A percentile compares a stretch with the other conserved stretches of the same genome.
phyloP scores from a whole-genome alignment of 148 eudicot genomes.

The Arctostaphylos glauca region DNA sequence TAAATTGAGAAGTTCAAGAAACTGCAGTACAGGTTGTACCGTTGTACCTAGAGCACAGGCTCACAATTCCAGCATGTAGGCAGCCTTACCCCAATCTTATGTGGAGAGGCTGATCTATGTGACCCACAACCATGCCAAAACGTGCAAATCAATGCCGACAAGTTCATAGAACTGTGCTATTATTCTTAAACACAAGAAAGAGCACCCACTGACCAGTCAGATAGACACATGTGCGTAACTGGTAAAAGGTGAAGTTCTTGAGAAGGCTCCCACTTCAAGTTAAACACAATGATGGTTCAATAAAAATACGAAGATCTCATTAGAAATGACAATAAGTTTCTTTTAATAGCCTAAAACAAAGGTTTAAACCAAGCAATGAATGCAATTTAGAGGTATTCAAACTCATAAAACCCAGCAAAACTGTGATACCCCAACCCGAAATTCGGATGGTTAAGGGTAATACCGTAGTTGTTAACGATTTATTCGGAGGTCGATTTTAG shows the following conservation, averaged over 20 bases:
- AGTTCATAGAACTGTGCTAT: neutral
- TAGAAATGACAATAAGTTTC: neutral
- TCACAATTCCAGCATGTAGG: neutral
- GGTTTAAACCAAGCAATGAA: neutral
- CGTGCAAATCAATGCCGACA: neutral
- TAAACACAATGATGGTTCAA: neutral
- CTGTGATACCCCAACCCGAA: no score
- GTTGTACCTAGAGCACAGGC: neutral
- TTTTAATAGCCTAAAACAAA: neutral
- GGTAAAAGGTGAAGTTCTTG: neutral
- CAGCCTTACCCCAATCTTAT: neutral
- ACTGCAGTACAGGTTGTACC: neutral
- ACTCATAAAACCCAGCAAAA: neutral
- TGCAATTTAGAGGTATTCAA: neutral
- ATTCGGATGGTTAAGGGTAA: no score
- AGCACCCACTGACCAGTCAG: neutral
- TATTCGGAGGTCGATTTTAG: no score
- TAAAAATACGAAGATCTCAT: conserved; percentile 6
- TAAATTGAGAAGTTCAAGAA: neutral
- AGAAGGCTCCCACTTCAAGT: conserved; percentile 6
- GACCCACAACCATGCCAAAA: neutral
- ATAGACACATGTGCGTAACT: neutral
- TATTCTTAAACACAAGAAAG: neutral
- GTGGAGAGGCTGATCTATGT: neutral
- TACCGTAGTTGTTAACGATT: no score